Percentiles rank a stretch among this genome's conserved stretches.
These are phyloP conservation scores for Leptomonas pyrrhocoris DNA, from an alignment of 208 protist species.

Conservation along the genomic window DNA sequence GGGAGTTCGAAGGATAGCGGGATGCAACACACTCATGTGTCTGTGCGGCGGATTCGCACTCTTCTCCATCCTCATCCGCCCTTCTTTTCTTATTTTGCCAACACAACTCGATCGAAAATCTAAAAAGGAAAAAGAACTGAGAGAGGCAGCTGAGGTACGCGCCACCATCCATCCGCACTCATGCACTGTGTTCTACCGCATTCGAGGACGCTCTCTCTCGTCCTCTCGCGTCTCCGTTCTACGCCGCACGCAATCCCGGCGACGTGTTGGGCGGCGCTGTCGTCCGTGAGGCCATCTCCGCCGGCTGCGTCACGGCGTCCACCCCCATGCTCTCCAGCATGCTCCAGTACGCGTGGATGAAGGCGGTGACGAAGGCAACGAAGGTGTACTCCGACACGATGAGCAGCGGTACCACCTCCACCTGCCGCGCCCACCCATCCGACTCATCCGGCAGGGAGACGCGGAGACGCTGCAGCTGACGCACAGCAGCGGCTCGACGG, in stretches of 20 bases:
- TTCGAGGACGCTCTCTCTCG: too few relatives aligned
- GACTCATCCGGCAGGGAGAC: not conserved
- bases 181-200: too few relatives aligned
- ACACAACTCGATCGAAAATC: too few relatives aligned
- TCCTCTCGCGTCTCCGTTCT: not conserved
- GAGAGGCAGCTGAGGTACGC: too few relatives aligned
- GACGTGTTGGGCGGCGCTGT: constrained; percentile 1
- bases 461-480: constrained; percentile 26
- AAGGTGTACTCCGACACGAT: constrained; percentile 47
- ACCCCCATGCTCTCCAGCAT: constrained; percentile 54
- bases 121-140: too few relatives aligned
- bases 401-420: constrained; percentile 46
- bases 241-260: not conserved
- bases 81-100: too few relatives aligned
- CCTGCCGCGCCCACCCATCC: constrained; percentile 17
- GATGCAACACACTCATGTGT: too few relatives aligned
- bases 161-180: not conserved
- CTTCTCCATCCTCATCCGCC: too few relatives aligned
- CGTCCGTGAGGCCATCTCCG: constrained; percentile 1
- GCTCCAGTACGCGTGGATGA: constrained; percentile 62
- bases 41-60: too few relatives aligned
- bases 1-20: too few relatives aligned
- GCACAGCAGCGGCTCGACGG: constrained; percentile 25
- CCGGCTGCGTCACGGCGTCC: constrained; percentile 32
- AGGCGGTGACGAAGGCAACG: constrained; percentile 49